A percentile compares a stretch with the other conserved stretches of the same genome.
Evolutionary conservation across 169 alveolate species (phyloP).

Genomic region (Plasmodium berghei): DNA sequence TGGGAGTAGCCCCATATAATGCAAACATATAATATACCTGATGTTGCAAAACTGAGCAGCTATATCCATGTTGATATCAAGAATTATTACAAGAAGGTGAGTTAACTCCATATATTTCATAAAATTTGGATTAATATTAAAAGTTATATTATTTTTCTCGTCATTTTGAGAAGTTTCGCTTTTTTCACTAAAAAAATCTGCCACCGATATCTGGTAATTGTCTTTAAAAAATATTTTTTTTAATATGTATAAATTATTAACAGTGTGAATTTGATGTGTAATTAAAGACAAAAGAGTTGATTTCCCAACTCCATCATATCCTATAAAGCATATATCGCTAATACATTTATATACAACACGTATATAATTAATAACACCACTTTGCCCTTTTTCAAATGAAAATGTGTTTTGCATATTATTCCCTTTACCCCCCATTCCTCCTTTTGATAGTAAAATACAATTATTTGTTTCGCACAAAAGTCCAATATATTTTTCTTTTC

Average conservation of each 20-base stretch:
- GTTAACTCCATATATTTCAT: slow-evolving; percentile 32
- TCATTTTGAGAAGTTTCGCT: background rate
- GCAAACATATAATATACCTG: slow-evolving; percentile 11
- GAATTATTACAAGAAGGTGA: slow-evolving; percentile 62
- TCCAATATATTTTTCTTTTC: slow-evolving; percentile 44
- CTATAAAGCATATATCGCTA: slow-evolving; percentile 69
- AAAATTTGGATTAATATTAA: slow-evolving; percentile 32
- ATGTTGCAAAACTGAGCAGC: slow-evolving; percentile 33
- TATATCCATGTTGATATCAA: slow-evolving; percentile 13
- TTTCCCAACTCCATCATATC: slow-evolving; percentile 36
- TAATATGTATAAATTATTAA: slow-evolving; percentile 56
- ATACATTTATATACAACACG: slow-evolving; percentile 52
- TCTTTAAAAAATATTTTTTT: slow-evolving; percentile 57
- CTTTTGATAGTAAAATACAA: slow-evolving; percentile 56
- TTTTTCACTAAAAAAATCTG: slow-evolving; percentile 35
- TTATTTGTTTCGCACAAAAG: slow-evolving; percentile 31
- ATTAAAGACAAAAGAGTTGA: slow-evolving; percentile 55
- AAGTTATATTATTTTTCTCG: background rate
- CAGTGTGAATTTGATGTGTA: slow-evolving; percentile 65
- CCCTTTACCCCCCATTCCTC: slow-evolving; percentile 73
- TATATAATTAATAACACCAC: slow-evolving; percentile 26
- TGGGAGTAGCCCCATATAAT: too few species aligned
- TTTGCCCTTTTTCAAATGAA: slow-evolving; percentile 50
- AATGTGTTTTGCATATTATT: slow-evolving; percentile 67
- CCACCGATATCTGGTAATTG: slow-evolving; percentile 66